Base-by-base conservation (phyloP, 768 basidiomycete genomes). In the Sarcodon sp. region DNA sequence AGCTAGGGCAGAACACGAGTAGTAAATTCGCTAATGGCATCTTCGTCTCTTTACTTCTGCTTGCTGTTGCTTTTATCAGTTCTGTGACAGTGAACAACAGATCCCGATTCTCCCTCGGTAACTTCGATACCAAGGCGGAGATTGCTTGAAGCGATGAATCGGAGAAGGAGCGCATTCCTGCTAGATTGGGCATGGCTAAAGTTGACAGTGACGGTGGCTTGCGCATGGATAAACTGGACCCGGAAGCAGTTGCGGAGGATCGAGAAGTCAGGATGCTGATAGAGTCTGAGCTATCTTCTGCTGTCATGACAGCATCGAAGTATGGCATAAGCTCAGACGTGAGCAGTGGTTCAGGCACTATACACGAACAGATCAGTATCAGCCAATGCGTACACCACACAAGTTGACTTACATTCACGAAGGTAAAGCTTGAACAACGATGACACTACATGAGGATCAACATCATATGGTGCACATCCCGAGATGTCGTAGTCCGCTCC, bases 371-470 rank as follows among this genome's bases (percentile, higher is more conserved):
- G 47, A 27, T 58, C 9, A 55, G 49, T 10, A 47, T 21, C 46
- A 53, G 16, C 54, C 39, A 53, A 33, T 43, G 34, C 41, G 44
- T 33, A 21, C 13, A 48, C n/a, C 45, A 56, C 34, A 44, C 33
- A 33, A 11, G 39, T 44, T 16, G 6, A 73, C 92, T 69, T 65
- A 94, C 92, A 68, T 74, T 96, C 91, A 49, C 93, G 83, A 38
- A 97, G 69, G 61, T 80, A 97, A 1, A 88, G 83, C 63, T 94
- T 96, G 68, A 94, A 96, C 32, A 94, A 69, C 21, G 88, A 87
- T 15, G 92, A 82, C 6, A 97, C 92, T 1, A 90, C 88, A 62
- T 97, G 91, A 43, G 93, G 93, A 59, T 97, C 93, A 34, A 97
- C 66, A 57, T 97, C 91, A 7, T 85, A 79, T 21, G 90, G 91